phyloP scores from a whole-genome alignment of 306 rosid species.

The Trifolium repens region DNA sequence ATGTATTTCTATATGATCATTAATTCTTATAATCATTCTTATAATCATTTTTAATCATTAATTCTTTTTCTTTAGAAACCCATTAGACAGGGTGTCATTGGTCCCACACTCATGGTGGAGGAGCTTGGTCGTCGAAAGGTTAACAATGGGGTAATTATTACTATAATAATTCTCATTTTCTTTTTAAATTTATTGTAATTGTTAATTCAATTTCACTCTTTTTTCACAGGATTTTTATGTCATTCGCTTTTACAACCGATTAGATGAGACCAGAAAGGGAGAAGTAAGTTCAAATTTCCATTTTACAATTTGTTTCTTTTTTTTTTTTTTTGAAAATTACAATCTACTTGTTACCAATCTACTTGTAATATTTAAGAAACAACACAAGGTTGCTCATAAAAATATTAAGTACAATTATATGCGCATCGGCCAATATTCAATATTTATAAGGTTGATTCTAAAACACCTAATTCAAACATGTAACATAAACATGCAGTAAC shows the following conservation, averaged over 20 bases:
- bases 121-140: conserved; percentile 72
- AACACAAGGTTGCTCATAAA: too few species aligned
- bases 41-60: too few species aligned
- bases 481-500: too few species aligned
- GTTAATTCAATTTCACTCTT: not conserved
- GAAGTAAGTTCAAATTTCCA: conserved; percentile 65
- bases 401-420: too few species aligned
- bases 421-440: too few species aligned
- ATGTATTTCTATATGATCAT: conserved; percentile 7
- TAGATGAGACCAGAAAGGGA: conserved; percentile 83
- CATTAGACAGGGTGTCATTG: conserved; percentile 80
- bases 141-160: conserved; percentile 60
- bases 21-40: not conserved
- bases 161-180: too few species aligned
- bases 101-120: conserved; percentile 87
- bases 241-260: conserved; percentile 72
- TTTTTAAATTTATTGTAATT: not conserved
- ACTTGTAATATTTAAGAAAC: too few species aligned
- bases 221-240: conserved; percentile 72
- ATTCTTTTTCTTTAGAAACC: conserved; percentile 68
- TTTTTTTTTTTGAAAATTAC: too few species aligned
- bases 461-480: too few species aligned
- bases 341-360: too few species aligned
- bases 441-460: too few species aligned
- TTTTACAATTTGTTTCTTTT: not conserved